Evolutionary conservation across 768 basidiomycete species (phyloP), one percentile per base, ranked within the genome.

Genomic region (Daedaleopsis nitida): DNA sequence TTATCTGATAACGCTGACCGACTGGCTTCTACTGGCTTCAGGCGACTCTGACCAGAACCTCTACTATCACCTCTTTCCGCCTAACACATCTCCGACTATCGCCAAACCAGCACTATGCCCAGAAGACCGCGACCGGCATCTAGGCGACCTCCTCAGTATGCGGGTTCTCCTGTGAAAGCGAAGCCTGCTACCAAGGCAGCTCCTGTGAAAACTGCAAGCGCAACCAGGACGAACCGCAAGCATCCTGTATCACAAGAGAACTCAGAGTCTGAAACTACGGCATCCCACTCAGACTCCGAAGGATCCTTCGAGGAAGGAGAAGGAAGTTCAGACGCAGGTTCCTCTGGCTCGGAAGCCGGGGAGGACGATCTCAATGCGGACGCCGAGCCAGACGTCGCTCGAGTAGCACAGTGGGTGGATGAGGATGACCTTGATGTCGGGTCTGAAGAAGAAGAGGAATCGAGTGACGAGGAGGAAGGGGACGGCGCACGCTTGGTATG

Each of bases 341-440:
- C 64, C 39, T 68, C 64, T 24, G 70, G 62, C 52, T 65, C 65
- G 53, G 69, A 62, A 5, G 52, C 57, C 13, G 65, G 60, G 13
- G 19, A 4, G 19, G 60, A 64, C 17, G 53, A 52, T 16, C 49
- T 55, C 3, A 58, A 62, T 5, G 23, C 23, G 7, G 58, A 57
- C 1, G 58, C 59, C 5, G 78, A 81, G 58, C 70, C 73, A 5
- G 86, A 88, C 68, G 77, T 76, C 1, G 84, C 86, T 9, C 77
- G 86, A n/a, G 75, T 86, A 27, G 81, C 79, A 14, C 85, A 84
- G 65, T 89, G 86, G 85, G 75, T 81, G 5, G 85, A 82, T 47
- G 84, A 85, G 55, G 76, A 75, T 7, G 73, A 74, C 68, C 57
- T 81, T 16, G 72, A 73, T 24, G 64, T 65, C 47, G 56, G 57